Percentiles rank a stretch among this genome's conserved stretches.
These are phyloP conservation scores for Achaetomium macrosporum DNA, from an alignment of 2,329 filamentous ascomycete species.

Conservation along the genomic window DNA sequence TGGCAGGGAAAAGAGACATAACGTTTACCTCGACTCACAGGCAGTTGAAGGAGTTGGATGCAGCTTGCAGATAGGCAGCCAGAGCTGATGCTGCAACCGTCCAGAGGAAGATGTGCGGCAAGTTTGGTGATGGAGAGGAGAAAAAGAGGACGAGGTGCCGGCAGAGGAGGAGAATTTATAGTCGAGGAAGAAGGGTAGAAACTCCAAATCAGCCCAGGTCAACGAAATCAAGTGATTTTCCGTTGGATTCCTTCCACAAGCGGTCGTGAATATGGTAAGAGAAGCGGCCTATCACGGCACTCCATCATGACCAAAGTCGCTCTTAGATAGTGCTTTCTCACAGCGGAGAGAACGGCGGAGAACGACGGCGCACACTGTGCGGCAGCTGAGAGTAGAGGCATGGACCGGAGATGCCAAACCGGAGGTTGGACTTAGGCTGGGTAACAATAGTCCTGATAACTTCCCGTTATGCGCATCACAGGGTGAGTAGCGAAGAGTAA, in stretches of 20 bases:
- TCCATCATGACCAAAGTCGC: not conserved
- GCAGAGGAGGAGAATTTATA: constrained; percentile 1
- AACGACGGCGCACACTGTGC: too few species aligned
- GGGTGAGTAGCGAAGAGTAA: too few species aligned
- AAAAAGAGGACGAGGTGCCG: not conserved
- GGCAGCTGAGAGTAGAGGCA: too few species aligned
- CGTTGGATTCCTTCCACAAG: not conserved
- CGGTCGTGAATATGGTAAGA: not conserved
- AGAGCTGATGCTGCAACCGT: not conserved
- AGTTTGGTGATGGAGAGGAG: not conserved
- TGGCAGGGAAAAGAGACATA: not conserved
- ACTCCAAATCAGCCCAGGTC: not conserved
- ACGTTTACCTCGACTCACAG: not conserved
- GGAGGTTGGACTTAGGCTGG: too few species aligned
- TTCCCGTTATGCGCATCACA: too few species aligned
- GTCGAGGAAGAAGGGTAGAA: not conserved
- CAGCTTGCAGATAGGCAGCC: not conserved
- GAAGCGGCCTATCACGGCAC: not conserved
- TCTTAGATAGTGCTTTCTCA: too few species aligned
- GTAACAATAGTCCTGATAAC: too few species aligned
- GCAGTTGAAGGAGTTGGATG: not conserved
- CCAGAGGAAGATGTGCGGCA: not conserved
- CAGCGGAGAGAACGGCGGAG: not conserved
- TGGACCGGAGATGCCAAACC: too few species aligned
- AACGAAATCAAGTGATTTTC: not conserved